Evolutionary conservation across 2,329 filamentous ascomycete species (phyloP), one percentile per base, ranked within the genome.

Genomic region (Cladophialophora exuberans): DNA sequence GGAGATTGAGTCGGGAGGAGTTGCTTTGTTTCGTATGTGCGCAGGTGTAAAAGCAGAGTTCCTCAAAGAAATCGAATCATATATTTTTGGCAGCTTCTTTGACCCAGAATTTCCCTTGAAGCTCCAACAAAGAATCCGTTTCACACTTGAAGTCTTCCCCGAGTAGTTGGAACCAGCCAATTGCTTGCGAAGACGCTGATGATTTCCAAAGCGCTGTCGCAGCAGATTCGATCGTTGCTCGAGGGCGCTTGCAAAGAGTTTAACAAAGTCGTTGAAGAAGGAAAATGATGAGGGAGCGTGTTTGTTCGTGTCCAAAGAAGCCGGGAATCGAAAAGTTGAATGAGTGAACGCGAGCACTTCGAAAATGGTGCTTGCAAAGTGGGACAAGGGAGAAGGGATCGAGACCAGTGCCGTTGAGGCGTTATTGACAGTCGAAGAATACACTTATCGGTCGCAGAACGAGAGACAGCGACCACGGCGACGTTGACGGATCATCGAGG

Each of bases 401-500:
- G 36, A 53, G 51, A 22, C 36, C 17, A 41, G 18, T 33, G 47
- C 50, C 51, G 48, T 57, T 49, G 45, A 53, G 47, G 54, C 41
- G 44, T 23, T 25, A 18, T 55, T 44, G 54, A 50, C 48, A 55
- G 60, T 64, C 62, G 62, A 57, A 47, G 33, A 48, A 51, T 51
- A 43, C 38, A 42, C 17, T 64, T 64, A 64, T 63, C 59, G 62
- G 59, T 54, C 62, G 62, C 61, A 49, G 51, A 63, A 59, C 39
- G 61, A 63, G 56, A 58, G 59, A 60, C 45, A 55, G 62, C 63
- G 63, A 65, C 62, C 63, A 64, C 57, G 62, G 62, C 63, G 63
- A 65, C 61, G 59, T 60, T 60, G 61, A 63, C 60, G 56, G 54
- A 61, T 59, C 62, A 65, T 64, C 54, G 56, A 59, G 60, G 57